Evolutionary conservation across 768 basidiomycete genomes (phyloP), one percentile per base, ranked within the genome.

Genomic region (Boletus fagicola): DNA sequence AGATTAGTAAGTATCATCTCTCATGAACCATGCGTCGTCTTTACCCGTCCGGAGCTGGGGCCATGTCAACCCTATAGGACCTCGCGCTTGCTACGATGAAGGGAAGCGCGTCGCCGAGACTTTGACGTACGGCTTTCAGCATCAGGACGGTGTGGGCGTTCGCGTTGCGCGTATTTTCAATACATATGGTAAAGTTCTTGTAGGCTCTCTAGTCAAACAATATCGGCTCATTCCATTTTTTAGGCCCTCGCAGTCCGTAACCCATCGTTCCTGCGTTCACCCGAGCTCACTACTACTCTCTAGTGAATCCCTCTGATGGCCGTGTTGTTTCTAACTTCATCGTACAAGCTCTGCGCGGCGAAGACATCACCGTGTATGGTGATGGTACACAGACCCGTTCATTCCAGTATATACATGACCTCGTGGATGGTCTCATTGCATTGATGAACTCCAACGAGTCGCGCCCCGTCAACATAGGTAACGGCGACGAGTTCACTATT

Each of bases 301-400:
- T 51, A 92, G 90, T 97, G 95, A 97, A 97, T 77, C 93, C 95
- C 8, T 83, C 84, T 68, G 97, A 98, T 69, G 97, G 97, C 15
- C 92, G 97, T 56, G 95, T 99, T 63, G 97, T 99, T 28, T 96
- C 94, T 68, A 99, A 99, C 78, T 99, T 99, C 75, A 96, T 97
- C 71, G 91, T 98, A 51, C 95, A 98, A 67, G 97, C 97, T 16
- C 84, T 99, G 53, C 90, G 88, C 66, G 95, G 94, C 49, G 88
- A 98, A 75, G 92, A 98, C 74, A 89, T 99, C 82, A 98, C 95
- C 47, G 93, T 98, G 45, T 96, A 95, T 70, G 93, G 94, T 51
- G 94, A 98, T 69, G 94, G 94, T 62, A 84, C 76, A 44, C 94
- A 96, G 77, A 95, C 94, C 22, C 90, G 94, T 58, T 96, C 94